phyloP scores from a whole-genome alignment of 441 rosid species.

The Viola pubescens region DNA sequence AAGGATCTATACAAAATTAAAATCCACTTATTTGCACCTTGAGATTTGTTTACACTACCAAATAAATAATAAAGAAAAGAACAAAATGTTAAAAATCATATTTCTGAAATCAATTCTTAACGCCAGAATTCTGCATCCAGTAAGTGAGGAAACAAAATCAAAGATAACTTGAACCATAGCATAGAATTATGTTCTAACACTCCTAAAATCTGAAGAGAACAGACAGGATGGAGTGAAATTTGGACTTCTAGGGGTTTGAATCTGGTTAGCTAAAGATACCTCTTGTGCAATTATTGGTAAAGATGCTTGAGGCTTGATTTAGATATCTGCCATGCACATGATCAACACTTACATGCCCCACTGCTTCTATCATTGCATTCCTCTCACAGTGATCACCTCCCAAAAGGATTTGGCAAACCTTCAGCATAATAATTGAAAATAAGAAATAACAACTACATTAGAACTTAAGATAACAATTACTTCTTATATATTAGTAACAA shows the following conservation, averaged over 20 bases:
- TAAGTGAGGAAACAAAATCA: too few species aligned
- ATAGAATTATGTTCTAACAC: neutral
- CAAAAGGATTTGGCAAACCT: slow-evolving; percentile 74
- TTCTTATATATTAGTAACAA: too few species aligned
- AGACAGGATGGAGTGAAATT: neutral
- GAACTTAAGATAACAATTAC: neutral
- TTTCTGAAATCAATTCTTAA: too few species aligned
- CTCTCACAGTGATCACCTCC: slow-evolving; percentile 47
- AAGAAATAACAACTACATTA: neutral
- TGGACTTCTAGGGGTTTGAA: neutral
- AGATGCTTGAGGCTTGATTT: slow-evolving; percentile 46
- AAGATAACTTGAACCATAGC: neutral
- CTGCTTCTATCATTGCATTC: slow-evolving; percentile 50
- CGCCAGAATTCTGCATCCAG: too few species aligned
- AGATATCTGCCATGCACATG: slow-evolving; percentile 53
- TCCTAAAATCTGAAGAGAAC: neutral
- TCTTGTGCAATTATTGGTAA: slow-evolving; percentile 36
- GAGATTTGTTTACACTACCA: slow-evolving; percentile 7
- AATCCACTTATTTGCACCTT: slow-evolving; percentile 2
- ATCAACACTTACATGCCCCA: slow-evolving; percentile 39
- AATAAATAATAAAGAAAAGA: neutral
- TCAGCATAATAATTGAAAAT: slow-evolving; percentile 16
- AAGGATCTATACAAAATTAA: slow-evolving; percentile 6
- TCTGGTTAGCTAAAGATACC: slow-evolving; percentile 31
- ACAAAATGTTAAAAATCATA: neutral